Evolutionary conservation across 1,284 basidiomycete species (phyloP), one percentile per base, ranked within the genome.

Genomic region (Ganoderma sinense): DNA sequence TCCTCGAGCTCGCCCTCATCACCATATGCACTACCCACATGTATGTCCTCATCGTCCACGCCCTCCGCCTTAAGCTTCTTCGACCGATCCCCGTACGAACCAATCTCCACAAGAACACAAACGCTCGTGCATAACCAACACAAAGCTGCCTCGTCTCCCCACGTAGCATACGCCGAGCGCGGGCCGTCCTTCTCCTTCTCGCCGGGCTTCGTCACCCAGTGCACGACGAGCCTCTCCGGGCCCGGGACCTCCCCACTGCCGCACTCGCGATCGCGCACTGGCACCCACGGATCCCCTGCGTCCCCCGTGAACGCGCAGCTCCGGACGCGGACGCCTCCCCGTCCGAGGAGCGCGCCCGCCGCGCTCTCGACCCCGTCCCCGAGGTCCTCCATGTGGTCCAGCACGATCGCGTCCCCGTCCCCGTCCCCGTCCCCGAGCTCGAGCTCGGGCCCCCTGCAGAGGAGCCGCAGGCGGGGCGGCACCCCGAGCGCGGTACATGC

Each of bases 401-500:
- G 48, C 48, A 51, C 10, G 48, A 51, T 4, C 48, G 4, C 33
- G 33, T 33, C 7, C 33, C 33, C 3, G 7, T 33, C 33, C 7
- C 33, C 33, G 4, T 33, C 33, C 33, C 33, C 33, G 7, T 33
- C 33, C 33, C 33, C 33, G 33, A n/a, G n/a, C 7, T 23, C 48
- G 48, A 1, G 0, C n/a, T 23, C n/a, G 10, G 7, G 1, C 8
- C 23, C 26, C 39, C 41, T 16, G 39, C 23, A 14, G 23, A 61
- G 23, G 36, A 75, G 59, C 10, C 62, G 55, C 18, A 75, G 33
- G 10, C n/a, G 20, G 2, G 67, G 65, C 41, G 64, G 18, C 13
- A 74, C 51, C 8, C 65, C 62, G 39, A 72, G 62, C 29, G 26
- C 36, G 20, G 14, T 16, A 43, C 65, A 69, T n/a, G 68, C 68